Evolutionary conservation across 2,329 filamentous ascomycete species (phyloP), one percentile per base, ranked within the genome.

Genomic region (Camptophora hylomeconis): DNA sequence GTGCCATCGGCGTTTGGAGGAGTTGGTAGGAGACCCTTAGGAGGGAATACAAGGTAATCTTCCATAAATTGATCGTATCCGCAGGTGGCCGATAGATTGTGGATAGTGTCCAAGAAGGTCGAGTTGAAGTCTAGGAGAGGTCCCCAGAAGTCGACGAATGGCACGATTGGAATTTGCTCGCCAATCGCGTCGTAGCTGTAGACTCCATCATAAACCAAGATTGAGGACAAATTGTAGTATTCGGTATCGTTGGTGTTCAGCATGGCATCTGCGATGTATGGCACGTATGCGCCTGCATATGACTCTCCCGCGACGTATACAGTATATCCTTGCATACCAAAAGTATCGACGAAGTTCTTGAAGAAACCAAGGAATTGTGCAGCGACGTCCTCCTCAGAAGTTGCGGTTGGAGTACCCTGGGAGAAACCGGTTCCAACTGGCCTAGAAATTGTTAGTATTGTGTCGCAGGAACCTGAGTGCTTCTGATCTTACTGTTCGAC

Each of bases 331-430:
- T 79, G 63, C 44, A 82, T 60, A n/a, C 54, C 60, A 41, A 84
- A 84, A 0, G 72, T 73, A 18, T 80, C 61, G 33, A 82, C 56
- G 42, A 83, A 84, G 55, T 82, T 82, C 56, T 76, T 75, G 65
- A 74, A 84, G 56, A 83, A 89, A 27, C 76, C 76, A 10, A 78
- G 60, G 49, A 87, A 83, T 41, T 86, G 69, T n/a, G 57, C 52
- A 0, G 77, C 76, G 2, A 78, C 63, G 39, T 83, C 77, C 17
- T 71, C 65, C 40, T 82, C 73, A 41, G 67, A 69, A 3, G 60
- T 71, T 7, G 76, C 76, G 0, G 67, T 78, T 3, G 72, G 61
- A 1, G 55, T 67, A 9, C 79, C 79, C 18, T 69, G 65, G 0
- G 72, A 69, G 49, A 80, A 86, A 9, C 80, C 80, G 0, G 77